These are phyloP conservation scores for Suhomyces bolitotheri DNA, from an alignment of 1,139 yeast genomes.

Conservation along the genomic window DNA sequence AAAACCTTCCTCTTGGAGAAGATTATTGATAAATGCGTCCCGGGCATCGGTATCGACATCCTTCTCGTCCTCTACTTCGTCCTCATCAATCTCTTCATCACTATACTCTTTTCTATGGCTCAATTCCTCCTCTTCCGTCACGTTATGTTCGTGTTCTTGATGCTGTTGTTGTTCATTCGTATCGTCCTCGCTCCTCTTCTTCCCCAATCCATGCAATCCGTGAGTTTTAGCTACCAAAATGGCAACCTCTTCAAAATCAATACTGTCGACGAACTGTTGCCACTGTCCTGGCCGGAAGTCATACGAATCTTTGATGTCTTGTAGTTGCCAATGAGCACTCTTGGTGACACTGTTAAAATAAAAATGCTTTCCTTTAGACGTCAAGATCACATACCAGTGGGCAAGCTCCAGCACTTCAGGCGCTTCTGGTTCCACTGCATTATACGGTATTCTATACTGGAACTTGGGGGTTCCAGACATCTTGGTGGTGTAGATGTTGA, in stretches of 20 bases:
- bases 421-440: background rate
- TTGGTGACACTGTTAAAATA: constrained; percentile 27
- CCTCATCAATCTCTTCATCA: constrained; percentile 8
- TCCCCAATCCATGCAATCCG: constrained; percentile 24
- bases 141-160: constrained; percentile 2
- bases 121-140: constrained; percentile 7
- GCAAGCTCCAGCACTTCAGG: background rate
- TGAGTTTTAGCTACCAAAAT: constrained; percentile 33
- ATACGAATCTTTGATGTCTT: constrained; percentile 21
- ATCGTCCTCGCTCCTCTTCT: background rate
- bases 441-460: constrained; percentile 23
- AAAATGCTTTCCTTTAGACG: constrained; percentile 31
- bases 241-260: constrained; percentile 35
- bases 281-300: constrained; percentile 17
- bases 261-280: constrained; percentile 20
- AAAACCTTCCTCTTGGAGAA: constrained; percentile 24
- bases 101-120: constrained; percentile 7
- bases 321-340: constrained; percentile 37
- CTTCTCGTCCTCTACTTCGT: constrained; percentile 8
- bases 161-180: background rate
- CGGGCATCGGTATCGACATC: constrained; percentile 12
- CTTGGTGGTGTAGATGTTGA: background rate
- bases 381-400: constrained; percentile 35
- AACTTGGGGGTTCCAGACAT: constrained; percentile 16
- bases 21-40: constrained; percentile 18